Evolutionary conservation across 768 basidiomycete genomes (phyloP), one percentile per base, ranked within the genome.

Genomic region (Mycena floridula): DNA sequence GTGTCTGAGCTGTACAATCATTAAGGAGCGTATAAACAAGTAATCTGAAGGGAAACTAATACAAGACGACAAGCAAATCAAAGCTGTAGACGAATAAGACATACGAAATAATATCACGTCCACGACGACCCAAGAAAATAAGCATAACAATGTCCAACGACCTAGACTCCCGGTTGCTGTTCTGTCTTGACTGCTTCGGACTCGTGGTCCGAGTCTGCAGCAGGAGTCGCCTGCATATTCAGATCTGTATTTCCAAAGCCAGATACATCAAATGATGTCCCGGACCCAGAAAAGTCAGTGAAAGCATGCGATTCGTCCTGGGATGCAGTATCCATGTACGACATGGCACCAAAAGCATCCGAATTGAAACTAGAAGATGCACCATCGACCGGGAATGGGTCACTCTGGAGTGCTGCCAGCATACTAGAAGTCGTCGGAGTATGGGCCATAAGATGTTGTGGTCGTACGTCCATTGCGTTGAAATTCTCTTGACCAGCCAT

Each of bases 401-500:
- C 87, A 39, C 81, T 79, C 59, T 89, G 88, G 53, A 92, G 70
- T 8, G 88, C 88, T 27, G 89, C 89, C 52, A 91, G 76, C 89
- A 92, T 91, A 63, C 85, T 90, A 46, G 88, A 89, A 22, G 88
- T 89, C 5, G 89, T 91, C 7, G 89, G 89, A 16, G 87, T 88
- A 59, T 89, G 81, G 15, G 72, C 76, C 81, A 90, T 85, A 54
- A 79, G 61, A 42, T 76, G 76, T 45, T 66, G 65, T 15, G 84
- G 73, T 37, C 82, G 73, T 47, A 73, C 73, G 50, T 87, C 85
- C 55, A 85, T 70, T 27, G 73, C 56, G 47, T 74, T 74, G 53
- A 89, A 91, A 56, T 66, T 81, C 61, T 90, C 89, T 56, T 90
- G 87, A 21, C 88, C 89, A 24, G 82, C 76, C 88, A 90, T 90